Percentiles rank a stretch among this genome's conserved stretches.
phyloP scores from a whole-genome alignment of 1,284 basidiomycete species.

The Melampsora allii-populina region DNA sequence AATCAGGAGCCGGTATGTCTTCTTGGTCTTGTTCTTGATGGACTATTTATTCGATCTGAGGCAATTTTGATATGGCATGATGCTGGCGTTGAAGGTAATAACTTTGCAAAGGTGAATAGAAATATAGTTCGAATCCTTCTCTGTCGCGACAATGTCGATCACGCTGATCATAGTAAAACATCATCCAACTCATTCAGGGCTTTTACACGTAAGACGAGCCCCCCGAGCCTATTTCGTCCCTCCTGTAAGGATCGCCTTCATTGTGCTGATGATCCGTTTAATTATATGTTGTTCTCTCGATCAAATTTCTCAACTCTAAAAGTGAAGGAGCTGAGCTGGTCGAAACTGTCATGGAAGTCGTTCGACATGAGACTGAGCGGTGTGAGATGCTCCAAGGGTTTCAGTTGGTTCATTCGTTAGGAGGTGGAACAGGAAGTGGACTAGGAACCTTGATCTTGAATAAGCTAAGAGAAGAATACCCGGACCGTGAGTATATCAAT shows the following conservation, averaged over 20 bases:
- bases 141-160: background rate
- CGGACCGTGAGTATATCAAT: conserved; percentile 52
- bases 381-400: conserved; percentile 54
- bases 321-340: conserved; percentile 53
- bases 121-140: background rate
- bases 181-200: conserved; percentile 7
- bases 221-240: background rate
- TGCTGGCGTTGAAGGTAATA: conserved; percentile 7
- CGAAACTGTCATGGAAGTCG: conserved; percentile 53
- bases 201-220: conserved; percentile 33
- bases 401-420: conserved; percentile 53
- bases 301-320: conserved; percentile 49
- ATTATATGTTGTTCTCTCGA: background rate
- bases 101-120: conserved; percentile 27
- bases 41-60: background rate
- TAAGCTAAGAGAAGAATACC: conserved; percentile 53
- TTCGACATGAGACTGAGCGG: conserved; percentile 53
- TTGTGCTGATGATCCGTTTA: conserved; percentile 29
- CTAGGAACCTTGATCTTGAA: conserved; percentile 53
- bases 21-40: conserved; percentile 12
- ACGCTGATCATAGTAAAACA: background rate
- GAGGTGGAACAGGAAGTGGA: conserved; percentile 54
- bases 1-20: conserved; percentile 54
- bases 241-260: background rate
- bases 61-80: background rate